Evolutionary conservation across 352 stramenopile species (phyloP).

Genomic region (Phytophthora crassamura): DNA sequence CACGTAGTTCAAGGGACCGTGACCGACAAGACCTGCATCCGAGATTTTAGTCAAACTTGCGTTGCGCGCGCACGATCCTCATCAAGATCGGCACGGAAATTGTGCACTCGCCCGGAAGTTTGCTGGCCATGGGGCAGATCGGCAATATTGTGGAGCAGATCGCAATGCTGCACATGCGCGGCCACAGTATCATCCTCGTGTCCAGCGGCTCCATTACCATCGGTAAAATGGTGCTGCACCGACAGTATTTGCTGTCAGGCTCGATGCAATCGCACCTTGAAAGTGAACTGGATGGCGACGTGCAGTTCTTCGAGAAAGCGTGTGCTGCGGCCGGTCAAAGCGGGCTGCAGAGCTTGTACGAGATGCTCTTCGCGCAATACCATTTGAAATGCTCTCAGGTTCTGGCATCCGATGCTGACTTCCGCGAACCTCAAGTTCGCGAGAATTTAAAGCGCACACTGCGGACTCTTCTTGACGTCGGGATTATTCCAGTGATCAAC

Average conservation of each 20-base stretch:
- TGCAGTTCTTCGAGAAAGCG: conserved; percentile 78
- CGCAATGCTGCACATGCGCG: conserved; percentile 81
- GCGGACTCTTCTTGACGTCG: conserved; percentile 71
- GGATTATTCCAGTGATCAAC: conserved; percentile 88
- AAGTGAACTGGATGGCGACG: conserved; percentile 57
- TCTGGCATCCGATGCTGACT: conserved; percentile 81
- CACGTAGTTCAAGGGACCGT: too few species aligned
- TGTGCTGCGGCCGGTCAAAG: conserved; percentile 76
- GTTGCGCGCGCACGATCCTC: conserved; percentile 74
- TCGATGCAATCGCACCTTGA: conserved; percentile 87
- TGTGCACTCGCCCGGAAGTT: conserved; percentile 76
- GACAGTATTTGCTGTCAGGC: conserved; percentile 82
- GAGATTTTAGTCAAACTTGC: too few species aligned
- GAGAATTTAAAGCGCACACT: conserved; percentile 75
- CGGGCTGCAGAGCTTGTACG: conserved; percentile 84
- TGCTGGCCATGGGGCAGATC: conserved; percentile 87
- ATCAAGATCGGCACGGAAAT: conserved; percentile 90
- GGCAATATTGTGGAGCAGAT: conserved; percentile 89
- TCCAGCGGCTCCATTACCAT: conserved; percentile 85
- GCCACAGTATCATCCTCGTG: conserved; percentile 83
- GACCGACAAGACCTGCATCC: too few species aligned
- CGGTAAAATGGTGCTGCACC: conserved; percentile 80
- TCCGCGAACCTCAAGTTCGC: conserved; percentile 65
- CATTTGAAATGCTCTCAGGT: conserved; percentile 85
- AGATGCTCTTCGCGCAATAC: conserved; percentile 89